Evolutionary conservation across 2,329 filamentous ascomycete species (phyloP), one percentile per base, ranked within the genome.

Genomic region (Pleurostoma richardsiae): DNA sequence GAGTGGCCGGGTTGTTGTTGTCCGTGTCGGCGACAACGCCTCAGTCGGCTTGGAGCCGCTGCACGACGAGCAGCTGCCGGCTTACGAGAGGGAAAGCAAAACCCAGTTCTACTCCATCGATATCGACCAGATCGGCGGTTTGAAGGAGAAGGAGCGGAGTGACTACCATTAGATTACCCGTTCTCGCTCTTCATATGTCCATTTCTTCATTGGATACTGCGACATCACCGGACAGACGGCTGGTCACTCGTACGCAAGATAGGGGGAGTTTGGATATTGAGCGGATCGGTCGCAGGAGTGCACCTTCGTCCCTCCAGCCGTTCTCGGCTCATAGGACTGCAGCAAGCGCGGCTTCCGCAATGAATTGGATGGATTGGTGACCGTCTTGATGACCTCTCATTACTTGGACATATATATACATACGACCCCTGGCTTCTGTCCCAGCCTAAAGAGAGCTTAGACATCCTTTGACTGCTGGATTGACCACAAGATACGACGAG

Each of bases 101-200:
- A 80, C 82, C 50, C 82, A 90, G 55, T 97, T 96, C 71, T 88
- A 96, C 66, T 94, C 90, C 4, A 83, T 99, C 58, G 92, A 99
- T 65, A 87, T 99, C 65, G 88, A 97, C 58, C 83, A 89, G 54
- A 95, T 97, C 63, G 94, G 94, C 44, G 94, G 94, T 10, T 73
- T 97, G 56, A 95, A 91, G 70, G 94, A 97, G 76, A 96, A 95
- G 76, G 80, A 86, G 56, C 67, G 67, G 55, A 56, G 58, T 46
- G 60, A 66, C 45, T 69, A 65, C 54, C 53, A 59, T 43, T 62
- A 59, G 40, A 41, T 39, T 11, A 41, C 30, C 42, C 26, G 30
- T 39, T 44, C 36, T 44, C 36, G 41, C 31, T 28, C n/a, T 28
- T 10, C 31, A 40, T 19, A 10, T 48, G 10, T 48, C 29, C 19